phyloP scores from a whole-genome alignment of 768 basidiomycete species.

The Lactarius vividus region DNA sequence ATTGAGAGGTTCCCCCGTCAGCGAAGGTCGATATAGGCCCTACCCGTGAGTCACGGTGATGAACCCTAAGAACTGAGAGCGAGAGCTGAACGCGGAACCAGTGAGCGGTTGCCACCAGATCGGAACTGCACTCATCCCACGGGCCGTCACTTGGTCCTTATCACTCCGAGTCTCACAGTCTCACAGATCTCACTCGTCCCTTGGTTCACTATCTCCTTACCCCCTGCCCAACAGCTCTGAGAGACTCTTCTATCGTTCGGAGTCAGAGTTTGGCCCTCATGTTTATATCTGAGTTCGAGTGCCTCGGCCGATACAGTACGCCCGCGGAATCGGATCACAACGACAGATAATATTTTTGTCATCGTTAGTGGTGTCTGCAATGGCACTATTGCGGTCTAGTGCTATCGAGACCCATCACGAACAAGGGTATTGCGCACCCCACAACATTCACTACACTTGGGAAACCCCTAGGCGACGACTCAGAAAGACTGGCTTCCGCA shows the following conservation, averaged over 20 bases:
- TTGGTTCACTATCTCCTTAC: neutral
- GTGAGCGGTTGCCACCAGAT: conserved; percentile 13
- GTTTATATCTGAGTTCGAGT: neutral
- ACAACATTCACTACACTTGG: neutral
- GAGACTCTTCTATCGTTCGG: neutral
- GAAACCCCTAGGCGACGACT: neutral
- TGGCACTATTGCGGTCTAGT: neutral
- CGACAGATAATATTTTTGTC: neutral
- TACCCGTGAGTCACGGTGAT: conserved; percentile 5
- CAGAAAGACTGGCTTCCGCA: conserved; percentile 5
- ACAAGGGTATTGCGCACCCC: neutral
- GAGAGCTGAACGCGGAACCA: neutral
- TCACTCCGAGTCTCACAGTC: neutral
- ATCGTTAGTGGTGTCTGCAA: neutral
- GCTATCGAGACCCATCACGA: neutral
- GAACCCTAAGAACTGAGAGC: neutral
- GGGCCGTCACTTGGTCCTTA: neutral
- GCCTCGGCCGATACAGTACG: neutral
- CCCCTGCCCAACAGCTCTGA: neutral
- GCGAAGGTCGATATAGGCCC: conserved; percentile 20
- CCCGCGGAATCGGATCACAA: neutral
- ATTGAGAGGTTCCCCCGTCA: conserved; percentile 10
- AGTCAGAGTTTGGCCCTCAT: neutral
- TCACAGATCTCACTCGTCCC: neutral
- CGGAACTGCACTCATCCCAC: conserved; percentile 7